Evolutionary conservation across 306 rosid species (phyloP).

Genomic region (Prinsepia uniflora): DNA sequence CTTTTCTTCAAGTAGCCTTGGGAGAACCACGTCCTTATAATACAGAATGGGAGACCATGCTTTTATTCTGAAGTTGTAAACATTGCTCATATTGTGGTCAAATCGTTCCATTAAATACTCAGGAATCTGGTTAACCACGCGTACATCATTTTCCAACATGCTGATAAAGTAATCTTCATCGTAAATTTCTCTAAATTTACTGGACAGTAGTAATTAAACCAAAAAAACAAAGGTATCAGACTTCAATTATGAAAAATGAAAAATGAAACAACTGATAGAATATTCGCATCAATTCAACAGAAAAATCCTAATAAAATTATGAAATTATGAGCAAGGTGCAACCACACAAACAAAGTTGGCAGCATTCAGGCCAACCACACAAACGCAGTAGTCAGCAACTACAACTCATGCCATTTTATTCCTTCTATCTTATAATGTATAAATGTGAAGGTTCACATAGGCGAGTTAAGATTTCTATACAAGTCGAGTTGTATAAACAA

Average conservation of each 20-base stretch:
- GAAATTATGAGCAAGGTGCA: neutral
- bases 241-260: slow-evolving; percentile 18
- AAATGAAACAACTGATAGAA: slow-evolving; percentile 17
- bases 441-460: no score
- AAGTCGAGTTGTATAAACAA: neutral
- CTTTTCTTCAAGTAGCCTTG: slow-evolving; percentile 92
- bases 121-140: slow-evolving; percentile 76
- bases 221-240: slow-evolving; percentile 29
- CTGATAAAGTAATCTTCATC: slow-evolving; percentile 74
- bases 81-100: slow-evolving; percentile 86
- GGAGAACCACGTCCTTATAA: slow-evolving; percentile 79
- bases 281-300: neutral
- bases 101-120: slow-evolving; percentile 90
- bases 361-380: neutral
- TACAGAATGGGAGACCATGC: slow-evolving; percentile 87
- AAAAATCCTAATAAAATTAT: neutral
- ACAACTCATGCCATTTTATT: neutral
- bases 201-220: slow-evolving; percentile 31
- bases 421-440: neutral
- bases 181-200: slow-evolving; percentile 87
- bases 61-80: slow-evolving; percentile 92
- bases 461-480: neutral
- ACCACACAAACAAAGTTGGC: neutral
- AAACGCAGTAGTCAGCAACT: neutral
- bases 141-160: slow-evolving; percentile 74